phyloP scores from a whole-genome alignment of 1,284 basidiomycete species.

The Melampsora occidentalis region DNA sequence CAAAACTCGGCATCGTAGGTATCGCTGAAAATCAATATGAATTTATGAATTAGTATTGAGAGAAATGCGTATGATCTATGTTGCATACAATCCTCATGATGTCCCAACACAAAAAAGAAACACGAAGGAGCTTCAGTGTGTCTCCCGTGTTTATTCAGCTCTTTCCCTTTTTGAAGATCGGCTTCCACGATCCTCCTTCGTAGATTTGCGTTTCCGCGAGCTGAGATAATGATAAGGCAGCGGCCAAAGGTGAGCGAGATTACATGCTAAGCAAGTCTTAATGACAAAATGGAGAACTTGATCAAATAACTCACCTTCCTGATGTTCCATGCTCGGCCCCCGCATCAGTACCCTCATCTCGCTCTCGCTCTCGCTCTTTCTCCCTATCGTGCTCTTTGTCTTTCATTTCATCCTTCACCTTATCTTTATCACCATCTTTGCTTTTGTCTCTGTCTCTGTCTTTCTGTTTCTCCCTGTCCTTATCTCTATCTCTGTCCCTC shows the following conservation, averaged over 20 bases:
- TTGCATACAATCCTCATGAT: background rate
- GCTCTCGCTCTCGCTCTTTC: constrained; percentile 8
- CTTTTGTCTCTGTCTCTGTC: constrained; percentile 16
- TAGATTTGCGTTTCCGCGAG: constrained; percentile 34
- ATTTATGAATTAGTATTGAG: background rate
- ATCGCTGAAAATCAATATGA: no score
- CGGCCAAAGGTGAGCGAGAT: background rate
- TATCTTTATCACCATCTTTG: background rate
- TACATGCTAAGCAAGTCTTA: background rate
- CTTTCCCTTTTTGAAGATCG: constrained; percentile 38
- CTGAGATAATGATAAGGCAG: constrained; percentile 1
- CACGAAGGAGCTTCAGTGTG: no score
- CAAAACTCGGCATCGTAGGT: no score
- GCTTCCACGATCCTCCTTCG: constrained; percentile 38
- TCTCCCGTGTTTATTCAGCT: constrained; percentile 23
- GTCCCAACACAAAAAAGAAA: background rate
- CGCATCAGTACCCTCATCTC: constrained; percentile 28
- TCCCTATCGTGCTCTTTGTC: background rate
- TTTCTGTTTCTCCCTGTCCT: constrained; percentile 17
- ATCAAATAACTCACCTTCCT: constrained; percentile 10
- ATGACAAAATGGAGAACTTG: constrained; percentile 2
- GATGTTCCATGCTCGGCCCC: constrained; percentile 27
- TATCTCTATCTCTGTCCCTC: constrained; percentile 20
- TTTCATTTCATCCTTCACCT: background rate
- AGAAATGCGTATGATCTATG: constrained; percentile 7